Percentiles rank a stretch among this genome's conserved stretches.
These are phyloP conservation scores for Globisporangium orthogonon DNA, from an alignment of 352 stramenopile species.

Conservation along the genomic window DNA sequence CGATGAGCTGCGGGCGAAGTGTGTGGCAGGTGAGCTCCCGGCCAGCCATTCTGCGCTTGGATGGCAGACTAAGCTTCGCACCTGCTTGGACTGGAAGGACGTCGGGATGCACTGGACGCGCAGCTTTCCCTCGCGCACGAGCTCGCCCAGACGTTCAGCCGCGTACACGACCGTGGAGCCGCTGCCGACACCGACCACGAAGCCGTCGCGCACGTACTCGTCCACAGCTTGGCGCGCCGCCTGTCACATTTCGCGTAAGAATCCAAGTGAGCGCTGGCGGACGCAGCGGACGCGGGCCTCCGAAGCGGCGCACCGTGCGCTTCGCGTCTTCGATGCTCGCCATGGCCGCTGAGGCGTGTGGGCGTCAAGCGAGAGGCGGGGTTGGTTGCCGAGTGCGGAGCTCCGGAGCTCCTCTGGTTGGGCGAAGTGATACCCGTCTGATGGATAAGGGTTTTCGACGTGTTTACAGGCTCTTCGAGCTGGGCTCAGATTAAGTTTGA, in stretches of 20 bases:
- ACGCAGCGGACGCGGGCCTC: no score
- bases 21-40: background rate
- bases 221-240: conserved; percentile 86
- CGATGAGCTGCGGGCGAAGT: conserved; percentile 61
- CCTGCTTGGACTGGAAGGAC: conserved; percentile 95
- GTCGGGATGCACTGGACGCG: conserved; percentile 97
- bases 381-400: background rate
- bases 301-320: conserved; percentile 36
- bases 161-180: conserved; percentile 98
- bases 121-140: conserved; percentile 88
- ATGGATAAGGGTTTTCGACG: background rate
- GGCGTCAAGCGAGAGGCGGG: background rate
- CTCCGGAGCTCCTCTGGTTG: no score
- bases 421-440: background rate
- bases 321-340: conserved; percentile 58
- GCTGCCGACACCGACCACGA: conserved; percentile 97
- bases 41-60: background rate
- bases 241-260: conserved; percentile 14
- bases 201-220: conserved; percentile 91
- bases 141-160: conserved; percentile 93
- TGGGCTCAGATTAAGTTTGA: no score
- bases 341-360: conserved; percentile 18
- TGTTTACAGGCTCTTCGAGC: background rate
- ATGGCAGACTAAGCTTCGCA: background rate
- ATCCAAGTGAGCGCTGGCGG: no score